A percentile compares a stretch with the other conserved stretches of the same genome.
phyloP scores from a whole-genome alignment of 768 basidiomycete genomes.

The Leucocoprinus leucothites region DNA sequence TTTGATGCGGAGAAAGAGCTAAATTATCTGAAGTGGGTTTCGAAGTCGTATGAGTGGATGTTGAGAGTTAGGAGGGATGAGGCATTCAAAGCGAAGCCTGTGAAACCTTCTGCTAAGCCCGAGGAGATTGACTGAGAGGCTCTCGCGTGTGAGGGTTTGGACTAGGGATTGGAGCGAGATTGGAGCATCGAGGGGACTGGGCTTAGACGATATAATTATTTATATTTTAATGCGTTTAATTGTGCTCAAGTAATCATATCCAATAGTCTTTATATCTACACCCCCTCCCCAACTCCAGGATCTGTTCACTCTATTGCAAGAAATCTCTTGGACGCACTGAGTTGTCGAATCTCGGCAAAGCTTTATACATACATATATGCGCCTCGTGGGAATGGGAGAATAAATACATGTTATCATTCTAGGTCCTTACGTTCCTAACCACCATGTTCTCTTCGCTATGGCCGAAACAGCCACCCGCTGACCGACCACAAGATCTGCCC shows the following conservation, averaged over 20 bases:
- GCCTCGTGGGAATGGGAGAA: not conserved
- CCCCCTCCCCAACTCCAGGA: too few relatives aligned
- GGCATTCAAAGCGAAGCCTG: slow-evolving; percentile 6
- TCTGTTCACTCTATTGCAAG: too few relatives aligned
- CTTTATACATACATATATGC: not conserved
- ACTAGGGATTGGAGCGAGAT: too few relatives aligned
- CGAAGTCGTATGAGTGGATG: slow-evolving; percentile 69
- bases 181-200: too few relatives aligned
- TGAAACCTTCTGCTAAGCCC: not conserved
- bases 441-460: slow-evolving; percentile 12
- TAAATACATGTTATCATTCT: not conserved
- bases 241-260: too few relatives aligned
- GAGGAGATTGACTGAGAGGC: not conserved
- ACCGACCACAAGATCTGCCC: not conserved
- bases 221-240: too few relatives aligned
- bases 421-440: not conserved
- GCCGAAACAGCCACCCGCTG: not conserved
- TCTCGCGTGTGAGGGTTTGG: too few relatives aligned
- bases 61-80: slow-evolving; percentile 58
- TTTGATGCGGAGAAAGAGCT: slow-evolving; percentile 44
- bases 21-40: slow-evolving; percentile 68
- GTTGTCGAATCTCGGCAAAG: too few relatives aligned
- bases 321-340: too few relatives aligned
- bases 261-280: too few relatives aligned
- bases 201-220: too few relatives aligned